phyloP scores from a whole-genome alignment of 148 eudicot species.

The Rhododendron vialii region DNA sequence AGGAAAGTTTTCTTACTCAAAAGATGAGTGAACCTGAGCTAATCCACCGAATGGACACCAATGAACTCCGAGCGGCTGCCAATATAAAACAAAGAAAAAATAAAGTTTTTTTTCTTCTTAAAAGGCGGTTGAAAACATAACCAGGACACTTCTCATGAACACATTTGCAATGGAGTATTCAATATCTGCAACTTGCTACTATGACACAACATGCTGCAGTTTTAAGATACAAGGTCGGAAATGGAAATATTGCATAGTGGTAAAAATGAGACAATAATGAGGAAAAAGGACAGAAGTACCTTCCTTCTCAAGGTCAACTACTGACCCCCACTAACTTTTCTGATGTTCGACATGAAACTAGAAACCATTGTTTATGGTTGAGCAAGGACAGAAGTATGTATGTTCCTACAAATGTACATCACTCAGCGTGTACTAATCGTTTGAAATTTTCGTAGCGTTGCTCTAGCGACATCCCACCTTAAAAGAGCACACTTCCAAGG shows the following conservation, averaged over 20 bases:
- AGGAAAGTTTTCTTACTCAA: constrained; percentile 22
- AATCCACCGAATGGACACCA: constrained; percentile 32
- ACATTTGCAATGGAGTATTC: neutral
- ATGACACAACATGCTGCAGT: neutral
- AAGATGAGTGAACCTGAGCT: constrained; percentile 19
- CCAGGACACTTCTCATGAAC: neutral
- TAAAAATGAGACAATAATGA: neutral
- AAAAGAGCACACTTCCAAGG: neutral
- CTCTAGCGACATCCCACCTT: neutral
- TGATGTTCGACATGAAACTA: neutral
- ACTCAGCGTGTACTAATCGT: neutral
- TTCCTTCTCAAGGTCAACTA: neutral
- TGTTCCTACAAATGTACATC: neutral
- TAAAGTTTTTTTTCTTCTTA: neutral
- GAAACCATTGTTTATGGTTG: neutral
- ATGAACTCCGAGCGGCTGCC: constrained; percentile 30
- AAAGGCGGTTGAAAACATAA: neutral
- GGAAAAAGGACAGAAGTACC: neutral
- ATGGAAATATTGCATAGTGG: neutral
- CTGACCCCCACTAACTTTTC: neutral
- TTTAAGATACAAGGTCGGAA: neutral
- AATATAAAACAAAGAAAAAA: neutral
- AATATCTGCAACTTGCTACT: neutral
- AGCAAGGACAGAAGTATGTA: neutral
- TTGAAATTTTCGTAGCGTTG: neutral